phyloP scores from a whole-genome alignment of 164 flowering plant genomes.

The Hamamelis virginiana region DNA sequence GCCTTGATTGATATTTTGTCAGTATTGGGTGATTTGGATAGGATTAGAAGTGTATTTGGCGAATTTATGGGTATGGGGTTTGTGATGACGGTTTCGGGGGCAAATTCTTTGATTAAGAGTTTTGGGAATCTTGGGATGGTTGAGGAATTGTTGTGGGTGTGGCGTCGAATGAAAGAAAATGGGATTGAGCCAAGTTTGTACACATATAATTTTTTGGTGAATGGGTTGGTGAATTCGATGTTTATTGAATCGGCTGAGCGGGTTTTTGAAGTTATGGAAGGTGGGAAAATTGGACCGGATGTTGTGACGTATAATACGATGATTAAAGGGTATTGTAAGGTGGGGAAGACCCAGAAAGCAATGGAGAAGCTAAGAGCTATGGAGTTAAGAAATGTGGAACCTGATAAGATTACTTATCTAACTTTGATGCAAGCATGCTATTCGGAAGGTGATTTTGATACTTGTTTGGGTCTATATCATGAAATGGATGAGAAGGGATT shows the following conservation, averaged over 20 bases:
- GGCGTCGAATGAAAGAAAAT: constrained; percentile 81
- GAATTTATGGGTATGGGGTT: constrained; percentile 48
- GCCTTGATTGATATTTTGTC: constrained; percentile 55
- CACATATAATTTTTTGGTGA: constrained; percentile 72
- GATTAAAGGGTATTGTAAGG: constrained; percentile 88
- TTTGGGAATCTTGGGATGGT: constrained; percentile 82
- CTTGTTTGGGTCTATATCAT: constrained; percentile 70
- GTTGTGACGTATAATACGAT: constrained; percentile 79
- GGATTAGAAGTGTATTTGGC: constrained; percentile 33
- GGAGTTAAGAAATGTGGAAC: constrained; percentile 53
- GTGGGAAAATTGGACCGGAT: constrained; percentile 67
- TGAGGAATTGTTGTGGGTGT: constrained; percentile 92
- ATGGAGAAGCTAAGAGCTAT: constrained; percentile 62
- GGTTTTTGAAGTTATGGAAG: constrained; percentile 81
- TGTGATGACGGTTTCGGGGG: constrained; percentile 37
- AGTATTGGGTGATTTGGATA: constrained; percentile 34
- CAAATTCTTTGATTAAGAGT: constrained; percentile 70
- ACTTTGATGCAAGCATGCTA: constrained; percentile 78
- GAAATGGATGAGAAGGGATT: constrained; percentile 85
- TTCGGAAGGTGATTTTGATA: constrained; percentile 50
- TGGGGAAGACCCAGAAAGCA: constrained; percentile 61
- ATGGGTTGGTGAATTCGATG: constrained; percentile 79
- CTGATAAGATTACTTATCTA: constrained; percentile 78
- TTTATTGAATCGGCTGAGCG: constrained; percentile 73
- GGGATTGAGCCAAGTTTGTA: constrained; percentile 79